Conservation (phyloP, 805 yeast genomes). For the Ogataea sp. region DNA sequence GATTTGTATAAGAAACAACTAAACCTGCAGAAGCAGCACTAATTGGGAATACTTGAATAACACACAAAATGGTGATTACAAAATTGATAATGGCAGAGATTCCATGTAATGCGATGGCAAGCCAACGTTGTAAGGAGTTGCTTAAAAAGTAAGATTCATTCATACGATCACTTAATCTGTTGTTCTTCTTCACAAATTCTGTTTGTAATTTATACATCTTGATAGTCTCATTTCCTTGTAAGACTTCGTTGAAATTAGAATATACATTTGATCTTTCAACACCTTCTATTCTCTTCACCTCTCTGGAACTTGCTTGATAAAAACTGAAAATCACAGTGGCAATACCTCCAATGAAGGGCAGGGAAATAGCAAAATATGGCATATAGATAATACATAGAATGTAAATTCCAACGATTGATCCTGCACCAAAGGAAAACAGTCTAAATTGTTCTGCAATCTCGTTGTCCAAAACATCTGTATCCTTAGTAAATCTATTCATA, state of each 20-base stretch:
- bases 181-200: constrained; percentile 28
- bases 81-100: constrained; percentile 34
- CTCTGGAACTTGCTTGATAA: constrained; percentile 40
- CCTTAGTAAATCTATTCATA: constrained; percentile 79
- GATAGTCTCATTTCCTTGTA: constrained; percentile 40
- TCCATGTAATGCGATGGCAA: constrained; percentile 34
- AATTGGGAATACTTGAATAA: constrained; percentile 34
- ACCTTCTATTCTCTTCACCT: constrained; percentile 41
- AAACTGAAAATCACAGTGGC: constrained; percentile 32
- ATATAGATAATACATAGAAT: constrained; percentile 38
- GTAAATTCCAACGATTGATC: constrained; percentile 24
- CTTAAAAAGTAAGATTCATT: constrained; percentile 37
- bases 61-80: constrained; percentile 35
- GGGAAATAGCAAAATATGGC: constrained; percentile 48
- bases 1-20: constrained; percentile 36
- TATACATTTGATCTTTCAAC: constrained; percentile 39
- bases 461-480: constrained; percentile 76
- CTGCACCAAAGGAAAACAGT: constrained; percentile 44
- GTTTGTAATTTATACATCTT: constrained; percentile 28
- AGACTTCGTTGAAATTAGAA: constrained; percentile 40
- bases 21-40: constrained; percentile 40
- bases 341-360: constrained; percentile 39
- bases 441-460: constrained; percentile 69
- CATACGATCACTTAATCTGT: constrained; percentile 29
- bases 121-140: constrained; percentile 42